Conservation (phyloP, 345 rosid genomes). For the Nasturtium officinale region DNA sequence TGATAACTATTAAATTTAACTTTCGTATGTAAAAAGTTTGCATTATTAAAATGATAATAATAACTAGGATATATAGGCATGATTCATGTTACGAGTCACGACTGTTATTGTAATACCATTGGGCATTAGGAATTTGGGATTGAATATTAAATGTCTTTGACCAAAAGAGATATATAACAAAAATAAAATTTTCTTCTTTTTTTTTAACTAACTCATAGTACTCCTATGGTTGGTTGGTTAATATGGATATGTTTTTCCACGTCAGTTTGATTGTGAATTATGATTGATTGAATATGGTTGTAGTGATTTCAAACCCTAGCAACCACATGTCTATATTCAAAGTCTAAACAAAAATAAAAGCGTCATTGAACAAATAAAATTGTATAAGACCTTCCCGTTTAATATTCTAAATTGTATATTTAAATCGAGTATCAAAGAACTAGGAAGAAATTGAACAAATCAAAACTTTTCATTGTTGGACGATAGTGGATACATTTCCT, state of each 20-base stretch:
- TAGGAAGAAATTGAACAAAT: not conserved
- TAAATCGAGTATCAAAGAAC: not conserved
- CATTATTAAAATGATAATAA: no score
- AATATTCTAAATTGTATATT: not conserved
- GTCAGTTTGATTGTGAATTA: not conserved
- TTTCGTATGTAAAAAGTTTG: no score
- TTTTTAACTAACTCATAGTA: not conserved
- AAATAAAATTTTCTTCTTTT: no score
- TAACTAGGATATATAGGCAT: not conserved
- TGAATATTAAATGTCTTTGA: not conserved
- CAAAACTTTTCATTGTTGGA: slow-evolving; percentile 6
- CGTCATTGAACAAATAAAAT: not conserved
- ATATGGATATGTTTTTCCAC: not conserved
- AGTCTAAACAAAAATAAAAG: not conserved
- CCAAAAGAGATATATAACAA: no score
- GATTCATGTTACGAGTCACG: not conserved
- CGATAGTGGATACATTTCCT: not conserved
- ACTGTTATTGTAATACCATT: not conserved
- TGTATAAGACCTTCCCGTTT: not conserved
- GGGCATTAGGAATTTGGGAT: no score
- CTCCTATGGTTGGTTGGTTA: not conserved
- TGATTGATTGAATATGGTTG: not conserved
- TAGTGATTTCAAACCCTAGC: not conserved
- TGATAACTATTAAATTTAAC: no score
- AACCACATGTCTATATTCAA: slow-evolving; percentile 16